Base-by-base conservation (phyloP, 208 protist genomes). In the Trypanosoma boissoni region DNA sequence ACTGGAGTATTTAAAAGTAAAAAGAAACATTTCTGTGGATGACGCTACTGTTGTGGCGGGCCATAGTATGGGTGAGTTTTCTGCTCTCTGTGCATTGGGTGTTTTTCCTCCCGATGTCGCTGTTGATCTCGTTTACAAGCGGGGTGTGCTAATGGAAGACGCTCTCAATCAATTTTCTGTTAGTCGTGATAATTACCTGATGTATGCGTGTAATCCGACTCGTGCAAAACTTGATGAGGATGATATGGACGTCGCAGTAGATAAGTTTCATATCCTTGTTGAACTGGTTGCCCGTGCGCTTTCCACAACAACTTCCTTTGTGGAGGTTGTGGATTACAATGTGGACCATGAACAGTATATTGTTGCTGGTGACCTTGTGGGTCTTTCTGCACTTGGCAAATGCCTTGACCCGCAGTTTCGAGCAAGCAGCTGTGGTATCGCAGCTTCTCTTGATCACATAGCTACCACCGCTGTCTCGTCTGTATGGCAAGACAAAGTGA, bases 1-100 rank as follows among this genome's bases (percentile, higher is more conserved):
- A 7, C 32, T 72, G 29, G 59, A 73, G 44, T 63, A 73, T 39
- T 39, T 76, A 4, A 46, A 52, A 43, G 27, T 20, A 29, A 64
- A 48, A 28, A 29, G 42, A 48, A 51, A 51, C 2, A 61, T 63
- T 32, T 58, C 49, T 9, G 48, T 62, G 0, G 79, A 74, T 59
- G 60, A 27, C 46, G 78, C 39, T 18, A n/a, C 41, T 50, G 45
- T 58, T 41, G 27, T 93, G 18, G 83, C 82, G 16, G 89, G 89
- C 4, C 89, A 96, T 57, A 96, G 89, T 55, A 62, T 96, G n/a
- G 89, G 89, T 26, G 86, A 96, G 64, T 91, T 92, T 60, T 85
- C 83, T 2, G 89, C 86, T 5, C 65, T 96, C 1, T 61, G 56
- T 41, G 82, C 82, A 0, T 63, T 91, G 1, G 86, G 82, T 20